Evolutionary conservation across 177 flowering plant genomes (phyloP).

Genomic region (Tripterygium wilfordii): DNA sequence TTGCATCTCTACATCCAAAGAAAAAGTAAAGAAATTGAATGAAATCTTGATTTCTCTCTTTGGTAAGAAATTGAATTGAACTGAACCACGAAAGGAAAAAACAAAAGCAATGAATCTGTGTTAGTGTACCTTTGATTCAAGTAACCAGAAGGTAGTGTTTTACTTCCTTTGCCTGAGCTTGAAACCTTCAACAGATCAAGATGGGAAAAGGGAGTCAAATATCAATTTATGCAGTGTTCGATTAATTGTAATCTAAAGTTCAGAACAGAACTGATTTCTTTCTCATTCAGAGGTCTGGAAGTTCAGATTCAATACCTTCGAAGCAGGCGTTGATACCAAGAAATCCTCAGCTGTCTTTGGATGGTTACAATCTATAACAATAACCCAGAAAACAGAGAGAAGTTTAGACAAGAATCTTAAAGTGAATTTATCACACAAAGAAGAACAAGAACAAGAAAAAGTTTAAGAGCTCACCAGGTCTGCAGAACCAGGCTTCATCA

Average conservation of each 20-base stretch:
- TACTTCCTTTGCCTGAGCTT: not conserved
- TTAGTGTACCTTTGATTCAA: conserved; percentile 1
- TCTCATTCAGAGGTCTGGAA: not conserved
- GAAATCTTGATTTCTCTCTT: not conserved
- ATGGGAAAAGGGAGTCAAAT: too few relatives aligned
- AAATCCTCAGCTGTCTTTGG: conserved; percentile 78
- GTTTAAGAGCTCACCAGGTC: conserved; percentile 68
- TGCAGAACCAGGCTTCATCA: conserved; percentile 86
- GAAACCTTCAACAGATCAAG: not conserved
- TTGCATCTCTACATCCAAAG: conserved; percentile 33
- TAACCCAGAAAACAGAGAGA: not conserved
- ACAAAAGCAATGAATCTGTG: not conserved
- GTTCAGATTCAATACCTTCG: conserved; percentile 36
- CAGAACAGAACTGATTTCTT: not conserved
- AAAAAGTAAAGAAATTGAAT: not conserved
- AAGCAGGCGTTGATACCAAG: conserved; percentile 28
- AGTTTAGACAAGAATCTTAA: not conserved
- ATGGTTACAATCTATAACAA: conserved; percentile 69
- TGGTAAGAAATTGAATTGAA: not conserved
- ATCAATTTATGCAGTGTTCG: conserved; percentile 4
- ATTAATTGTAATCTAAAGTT: conserved; percentile 19
- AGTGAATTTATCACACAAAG: not conserved
- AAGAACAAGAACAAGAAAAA: conserved; percentile 1
- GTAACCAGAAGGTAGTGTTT: not conserved
- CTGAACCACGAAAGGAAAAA: not conserved